Evolutionary conservation across 148 eudicot species (phyloP).

Genomic region (Rheum nobile): DNA sequence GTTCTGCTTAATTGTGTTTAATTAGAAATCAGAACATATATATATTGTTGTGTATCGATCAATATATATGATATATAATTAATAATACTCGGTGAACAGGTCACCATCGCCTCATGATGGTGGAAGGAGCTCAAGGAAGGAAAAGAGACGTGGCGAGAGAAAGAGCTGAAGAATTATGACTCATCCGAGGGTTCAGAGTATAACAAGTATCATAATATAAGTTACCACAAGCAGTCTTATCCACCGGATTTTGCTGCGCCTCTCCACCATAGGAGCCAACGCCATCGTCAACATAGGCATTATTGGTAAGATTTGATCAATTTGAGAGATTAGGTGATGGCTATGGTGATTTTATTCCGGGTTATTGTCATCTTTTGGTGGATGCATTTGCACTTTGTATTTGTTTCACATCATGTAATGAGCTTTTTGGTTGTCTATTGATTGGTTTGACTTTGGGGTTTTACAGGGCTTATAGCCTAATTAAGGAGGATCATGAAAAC

Average conservation of each 20-base stretch:
- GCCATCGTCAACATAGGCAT: background rate
- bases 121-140: background rate
- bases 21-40: too few relatives aligned
- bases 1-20: too few relatives aligned
- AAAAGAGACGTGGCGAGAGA: background rate
- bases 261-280: background rate
- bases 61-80: too few relatives aligned
- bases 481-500: too few relatives aligned
- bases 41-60: too few relatives aligned
- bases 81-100: background rate
- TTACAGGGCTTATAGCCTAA: too few relatives aligned
- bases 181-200: constrained; percentile 3
- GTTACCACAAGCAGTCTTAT: background rate
- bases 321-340: background rate
- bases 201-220: background rate
- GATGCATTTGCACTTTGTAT: constrained; percentile 3
- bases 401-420: background rate
- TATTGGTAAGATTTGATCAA: background rate
- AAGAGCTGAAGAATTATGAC: background rate
- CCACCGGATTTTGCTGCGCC: background rate
- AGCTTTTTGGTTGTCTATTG: background rate
- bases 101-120: background rate
- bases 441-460: background rate
- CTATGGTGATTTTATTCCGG: background rate
- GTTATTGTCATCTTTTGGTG: background rate